These are phyloP conservation scores for Rauvolfia tetraphylla DNA, from an alignment of 257 asterid species.

Conservation along the genomic window DNA sequence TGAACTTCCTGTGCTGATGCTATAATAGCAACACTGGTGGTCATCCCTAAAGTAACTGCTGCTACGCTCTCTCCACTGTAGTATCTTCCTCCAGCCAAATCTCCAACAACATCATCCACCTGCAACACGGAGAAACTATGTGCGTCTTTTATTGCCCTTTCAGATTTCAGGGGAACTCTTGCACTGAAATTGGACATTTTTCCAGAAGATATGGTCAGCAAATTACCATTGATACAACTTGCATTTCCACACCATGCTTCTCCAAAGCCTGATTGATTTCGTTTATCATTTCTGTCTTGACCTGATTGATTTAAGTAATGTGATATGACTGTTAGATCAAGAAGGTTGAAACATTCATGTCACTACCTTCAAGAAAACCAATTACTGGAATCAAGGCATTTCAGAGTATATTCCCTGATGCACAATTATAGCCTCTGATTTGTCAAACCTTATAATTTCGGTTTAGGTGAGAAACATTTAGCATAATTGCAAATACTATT, in stretches of 20 bases:
- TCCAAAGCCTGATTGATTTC: constrained; percentile 56
- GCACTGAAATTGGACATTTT: background rate
- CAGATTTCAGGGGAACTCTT: background rate
- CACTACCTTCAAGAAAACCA: background rate
- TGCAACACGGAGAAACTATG: constrained; percentile 9
- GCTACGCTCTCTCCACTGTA: constrained; percentile 64
- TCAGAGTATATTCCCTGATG: too few relatives aligned
- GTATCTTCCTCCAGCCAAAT: constrained; percentile 82
- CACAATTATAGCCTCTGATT: background rate
- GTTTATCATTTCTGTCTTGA: constrained; percentile 40
- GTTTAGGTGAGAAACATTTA: too few relatives aligned
- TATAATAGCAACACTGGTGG: constrained; percentile 56
- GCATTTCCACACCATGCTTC: constrained; percentile 54
- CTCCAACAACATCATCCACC: constrained; percentile 70
- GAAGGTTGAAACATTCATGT: background rate
- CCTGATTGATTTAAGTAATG: constrained; percentile 29
- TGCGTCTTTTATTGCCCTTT: background rate
- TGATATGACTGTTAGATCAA: too few relatives aligned
- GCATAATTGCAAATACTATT: background rate
- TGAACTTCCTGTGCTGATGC: constrained; percentile 38
- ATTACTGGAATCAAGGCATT: background rate
- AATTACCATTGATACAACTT: constrained; percentile 55
- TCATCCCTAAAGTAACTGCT: constrained; percentile 67
- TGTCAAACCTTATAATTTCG: background rate
- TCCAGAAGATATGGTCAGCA: background rate